Conservation (phyloP, 2,329 filamentous ascomycete genomes). For the Neofusicoccum kwambonambiense region DNA sequence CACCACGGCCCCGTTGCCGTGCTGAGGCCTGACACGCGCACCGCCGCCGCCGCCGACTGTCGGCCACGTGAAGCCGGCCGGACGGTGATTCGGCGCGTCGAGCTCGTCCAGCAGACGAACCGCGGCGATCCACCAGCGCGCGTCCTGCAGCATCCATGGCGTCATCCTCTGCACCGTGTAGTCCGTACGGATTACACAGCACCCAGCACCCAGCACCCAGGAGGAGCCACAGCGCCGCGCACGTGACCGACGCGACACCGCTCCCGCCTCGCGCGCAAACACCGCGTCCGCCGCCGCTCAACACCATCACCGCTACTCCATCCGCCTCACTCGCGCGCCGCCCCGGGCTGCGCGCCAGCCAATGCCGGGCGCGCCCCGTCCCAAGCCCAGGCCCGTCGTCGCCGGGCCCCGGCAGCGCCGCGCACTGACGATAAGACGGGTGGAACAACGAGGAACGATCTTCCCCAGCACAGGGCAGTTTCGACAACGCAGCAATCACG, state of each 20-base stretch:
- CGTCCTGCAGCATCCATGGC: slow-evolving; percentile 6
- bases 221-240: not conserved
- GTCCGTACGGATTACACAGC: no score
- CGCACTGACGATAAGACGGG: not conserved
- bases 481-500: slow-evolving; percentile 16
- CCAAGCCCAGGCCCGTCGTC: no score
- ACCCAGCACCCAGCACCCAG: no score
- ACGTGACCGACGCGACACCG: not conserved
- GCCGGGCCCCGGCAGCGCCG: not conserved
- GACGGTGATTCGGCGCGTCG: not conserved
- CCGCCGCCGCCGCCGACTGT: not conserved
- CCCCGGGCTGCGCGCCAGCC: not conserved
- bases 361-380: no score
- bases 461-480: slow-evolving; percentile 6
- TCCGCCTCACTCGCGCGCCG: not conserved
- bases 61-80: not conserved
- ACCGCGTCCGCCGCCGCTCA: no score
- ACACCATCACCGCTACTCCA: no score
- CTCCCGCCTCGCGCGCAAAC: no score
- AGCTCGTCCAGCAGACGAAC: no score
- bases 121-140: slow-evolving; percentile 3
- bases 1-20: not conserved
- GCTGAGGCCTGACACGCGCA: not conserved
- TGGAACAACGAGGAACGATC: slow-evolving; percentile 1
- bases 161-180: not conserved